These are phyloP conservation scores for Astrothelium macrocarpum DNA, from an alignment of 495 filamentous ascomycete genomes.

Conservation along the genomic window DNA sequence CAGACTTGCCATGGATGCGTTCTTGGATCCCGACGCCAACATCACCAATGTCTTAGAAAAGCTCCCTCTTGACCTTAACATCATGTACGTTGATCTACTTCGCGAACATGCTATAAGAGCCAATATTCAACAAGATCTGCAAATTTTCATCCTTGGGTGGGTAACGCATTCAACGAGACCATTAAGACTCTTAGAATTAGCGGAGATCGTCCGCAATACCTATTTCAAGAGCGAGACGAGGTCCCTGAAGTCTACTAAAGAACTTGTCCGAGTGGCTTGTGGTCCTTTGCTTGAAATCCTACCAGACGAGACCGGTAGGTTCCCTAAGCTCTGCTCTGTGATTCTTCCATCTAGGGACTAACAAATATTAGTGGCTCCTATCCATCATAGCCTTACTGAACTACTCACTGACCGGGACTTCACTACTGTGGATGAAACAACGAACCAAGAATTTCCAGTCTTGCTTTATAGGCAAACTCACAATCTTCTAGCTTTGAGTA, in stretches of 20 bases:
- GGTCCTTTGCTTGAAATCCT: neutral
- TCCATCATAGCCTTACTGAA: neutral
- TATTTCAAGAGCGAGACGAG: neutral
- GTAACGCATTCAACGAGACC: neutral
- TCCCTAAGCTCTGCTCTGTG: neutral
- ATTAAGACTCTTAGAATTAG: neutral
- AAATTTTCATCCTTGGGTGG: neutral
- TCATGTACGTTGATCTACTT: conserved; percentile 40
- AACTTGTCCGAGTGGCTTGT: neutral
- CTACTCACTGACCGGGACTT: neutral
- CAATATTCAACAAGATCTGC: conserved; percentile 16
- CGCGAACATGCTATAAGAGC: conserved; percentile 33
- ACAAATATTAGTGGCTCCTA: neutral
- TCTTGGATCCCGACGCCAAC: conserved; percentile 26
- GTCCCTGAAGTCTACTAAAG: neutral
- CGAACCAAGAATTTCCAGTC: neutral
- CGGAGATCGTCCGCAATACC: neutral
- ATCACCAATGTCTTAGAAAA: conserved; percentile 18
- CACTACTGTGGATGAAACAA: neutral
- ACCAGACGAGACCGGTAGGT: neutral
- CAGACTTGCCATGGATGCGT: conserved; percentile 38
- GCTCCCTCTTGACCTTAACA: conserved; percentile 34
- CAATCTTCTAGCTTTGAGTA: neutral
- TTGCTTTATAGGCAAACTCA: neutral
- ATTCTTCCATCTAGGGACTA: neutral